Percentiles rank a stretch among this genome's conserved stretches.
Evolutionary conservation across 2,329 filamentous ascomycete species (phyloP).

Genomic region (Cytospora piceae): DNA sequence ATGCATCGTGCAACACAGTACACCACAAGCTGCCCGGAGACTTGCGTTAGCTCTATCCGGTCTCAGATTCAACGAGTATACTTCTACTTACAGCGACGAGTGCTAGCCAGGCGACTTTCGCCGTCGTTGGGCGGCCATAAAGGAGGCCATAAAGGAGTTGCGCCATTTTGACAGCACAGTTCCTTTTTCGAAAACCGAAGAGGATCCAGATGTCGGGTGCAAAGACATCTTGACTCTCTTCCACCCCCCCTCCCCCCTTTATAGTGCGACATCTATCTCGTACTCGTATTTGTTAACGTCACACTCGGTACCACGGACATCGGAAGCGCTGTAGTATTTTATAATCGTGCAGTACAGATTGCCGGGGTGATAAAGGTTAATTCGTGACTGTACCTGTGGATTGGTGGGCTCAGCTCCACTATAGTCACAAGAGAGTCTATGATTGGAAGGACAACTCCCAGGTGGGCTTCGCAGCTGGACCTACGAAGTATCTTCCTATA

Average conservation of each 20-base stretch:
- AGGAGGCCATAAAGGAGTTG: neutral
- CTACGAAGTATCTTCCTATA: no score
- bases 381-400: no score
- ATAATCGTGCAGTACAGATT: neutral
- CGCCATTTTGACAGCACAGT: neutral
- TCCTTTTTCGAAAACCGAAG: neutral
- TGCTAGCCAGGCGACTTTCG: neutral
- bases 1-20: constrained; percentile 13
- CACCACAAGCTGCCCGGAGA: neutral
- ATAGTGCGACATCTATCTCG: neutral
- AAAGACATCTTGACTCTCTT: neutral
- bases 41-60: neutral
- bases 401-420: no score
- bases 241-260: neutral
- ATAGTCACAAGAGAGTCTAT: no score
- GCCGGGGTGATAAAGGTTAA: no score
- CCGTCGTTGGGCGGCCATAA: neutral
- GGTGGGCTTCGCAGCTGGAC: no score
- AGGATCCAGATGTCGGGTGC: neutral
- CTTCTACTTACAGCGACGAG: neutral
- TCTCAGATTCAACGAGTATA: no score
- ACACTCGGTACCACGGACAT: neutral
- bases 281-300: neutral
- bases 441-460: no score
- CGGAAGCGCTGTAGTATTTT: neutral